Evolutionary conservation across 176 grass and related monocot genomes (phyloP), one percentile per base, ranked within the genome.

Genomic region (Elaeis guineensis): DNA sequence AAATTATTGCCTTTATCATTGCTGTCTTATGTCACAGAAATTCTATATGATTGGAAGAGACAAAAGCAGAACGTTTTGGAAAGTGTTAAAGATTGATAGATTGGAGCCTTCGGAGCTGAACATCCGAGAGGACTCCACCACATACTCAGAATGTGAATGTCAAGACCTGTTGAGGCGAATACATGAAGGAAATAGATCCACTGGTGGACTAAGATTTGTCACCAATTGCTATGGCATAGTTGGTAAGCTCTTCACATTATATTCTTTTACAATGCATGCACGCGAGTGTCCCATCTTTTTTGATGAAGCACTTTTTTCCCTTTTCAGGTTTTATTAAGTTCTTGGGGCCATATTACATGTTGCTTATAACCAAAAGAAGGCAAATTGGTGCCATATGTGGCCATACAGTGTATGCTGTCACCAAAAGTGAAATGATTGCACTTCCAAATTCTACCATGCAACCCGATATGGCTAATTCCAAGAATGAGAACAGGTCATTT

Each of bases 311-410:
- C 20, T 70, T 57, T 58, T 5, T 61, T 1, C 11, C 35, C 9
- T 44, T 30, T n/a, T 16, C 73, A 97, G 92, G 92, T 80, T 91
- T 90, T 64, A 74, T 97, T 25, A 97, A 85, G 59, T 91, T 97
- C 12, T 73, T 88, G 62, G 92, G 87, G 22, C 87, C 92, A 17
- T 97, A 80, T 65, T 97, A 97, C 62, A 97, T 97, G 87, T 57
- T 91, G 72, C 73, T 97, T 69, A 82, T 97, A 72, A 97, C 92
- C 0, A 81, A 87, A 53, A 78, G 72, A 25, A 83, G 78, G 63
- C 71, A 73, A 80, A 90, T 97, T 62, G 92, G 92, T 18, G 72
- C 75, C 22, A 85, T 97, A 73, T 85, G 83, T 82, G 87, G 79
- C 44, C 86, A 97, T 79, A 75, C 72, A 16, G 76, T 97, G 57